phyloP scores from a whole-genome alignment of 805 yeast species.

The Yarrowia sp. region DNA sequence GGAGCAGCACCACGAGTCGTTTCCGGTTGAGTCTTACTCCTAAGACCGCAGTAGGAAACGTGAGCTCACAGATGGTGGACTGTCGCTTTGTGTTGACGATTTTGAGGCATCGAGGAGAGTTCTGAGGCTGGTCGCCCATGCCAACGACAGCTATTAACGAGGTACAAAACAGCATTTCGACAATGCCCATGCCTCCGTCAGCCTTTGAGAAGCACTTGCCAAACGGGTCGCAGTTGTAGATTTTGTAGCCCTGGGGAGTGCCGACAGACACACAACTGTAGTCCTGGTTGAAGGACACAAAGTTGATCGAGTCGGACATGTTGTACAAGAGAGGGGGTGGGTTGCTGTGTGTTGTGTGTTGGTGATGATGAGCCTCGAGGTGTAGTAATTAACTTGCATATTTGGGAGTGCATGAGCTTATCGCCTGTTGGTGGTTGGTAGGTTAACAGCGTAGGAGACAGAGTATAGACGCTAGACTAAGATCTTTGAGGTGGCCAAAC shows the following conservation, averaged over 20 bases:
- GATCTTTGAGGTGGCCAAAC: neutral
- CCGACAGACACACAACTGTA: slow-evolving; percentile 81
- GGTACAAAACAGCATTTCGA: slow-evolving; percentile 91
- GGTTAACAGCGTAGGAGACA: neutral
- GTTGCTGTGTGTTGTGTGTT: slow-evolving; percentile 15
- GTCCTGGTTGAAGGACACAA: slow-evolving; percentile 87
- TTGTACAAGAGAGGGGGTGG: neutral
- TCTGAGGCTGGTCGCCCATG: slow-evolving; percentile 67
- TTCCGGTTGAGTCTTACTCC: slow-evolving; percentile 81
- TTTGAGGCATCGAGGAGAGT: slow-evolving; percentile 77
- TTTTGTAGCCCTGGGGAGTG: slow-evolving; percentile 66
- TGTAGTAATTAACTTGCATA: slow-evolving; percentile 31
- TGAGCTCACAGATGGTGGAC: slow-evolving; percentile 80
- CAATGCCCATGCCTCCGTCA: slow-evolving; percentile 57
- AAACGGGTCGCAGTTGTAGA: slow-evolving; percentile 88
- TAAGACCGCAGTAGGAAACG: slow-evolving; percentile 78
- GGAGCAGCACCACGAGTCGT: slow-evolving; percentile 75
- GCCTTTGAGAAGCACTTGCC: slow-evolving; percentile 67
- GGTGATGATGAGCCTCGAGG: slow-evolving; percentile 27
- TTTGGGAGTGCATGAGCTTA: slow-evolving; percentile 34
- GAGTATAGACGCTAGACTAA: too few species aligned
- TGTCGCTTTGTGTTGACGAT: slow-evolving; percentile 80
- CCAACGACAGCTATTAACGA: slow-evolving; percentile 86
- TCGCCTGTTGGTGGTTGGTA: slow-evolving; percentile 4
- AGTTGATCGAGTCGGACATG: slow-evolving; percentile 51